phyloP scores from a whole-genome alignment of 1,284 basidiomycete species.

The Cutaneotrichosporon dermatis region DNA sequence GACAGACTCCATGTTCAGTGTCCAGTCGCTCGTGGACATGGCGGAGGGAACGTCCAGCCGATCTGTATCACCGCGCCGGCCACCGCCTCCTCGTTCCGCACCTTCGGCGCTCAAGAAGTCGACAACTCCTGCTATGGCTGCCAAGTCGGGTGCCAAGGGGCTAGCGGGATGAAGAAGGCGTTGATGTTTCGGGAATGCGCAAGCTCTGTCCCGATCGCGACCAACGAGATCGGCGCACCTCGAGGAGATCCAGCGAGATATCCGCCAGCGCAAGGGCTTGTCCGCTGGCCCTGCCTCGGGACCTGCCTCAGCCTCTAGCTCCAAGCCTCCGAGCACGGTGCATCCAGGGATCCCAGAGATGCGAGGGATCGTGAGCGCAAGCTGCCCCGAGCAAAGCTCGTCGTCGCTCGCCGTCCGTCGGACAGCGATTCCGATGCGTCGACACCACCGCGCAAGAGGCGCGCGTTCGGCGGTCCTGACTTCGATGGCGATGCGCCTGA shows the following conservation, averaged over 20 bases:
- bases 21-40: slow-evolving; percentile 33
- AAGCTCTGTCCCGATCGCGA: slow-evolving; percentile 38
- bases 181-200: slow-evolving; percentile 23
- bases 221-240: slow-evolving; percentile 36
- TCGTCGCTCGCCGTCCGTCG: slow-evolving; percentile 5
- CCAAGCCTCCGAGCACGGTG: not conserved
- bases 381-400: not conserved
- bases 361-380: not conserved
- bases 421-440: slow-evolving; percentile 11
- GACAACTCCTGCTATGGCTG: not conserved
- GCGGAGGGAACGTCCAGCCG: slow-evolving; percentile 7
- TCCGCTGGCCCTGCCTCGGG: not conserved
- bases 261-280: slow-evolving; percentile 18
- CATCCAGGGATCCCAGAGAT: not conserved
- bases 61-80: slow-evolving; percentile 3
- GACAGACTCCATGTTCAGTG: slow-evolving; percentile 28
- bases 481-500: slow-evolving; percentile 7
- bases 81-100: not conserved
- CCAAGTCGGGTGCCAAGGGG: slow-evolving; percentile 1
- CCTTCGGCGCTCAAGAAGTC: not conserved
- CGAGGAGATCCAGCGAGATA: slow-evolving; percentile 41
- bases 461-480: slow-evolving; percentile 2
- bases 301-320: not conserved
- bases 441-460: slow-evolving; percentile 14
- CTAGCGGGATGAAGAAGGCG: slow-evolving; percentile 20